A percentile compares a stretch with the other conserved stretches of the same genome.
Evolutionary conservation across 352 stramenopile genomes (phyloP).

Genomic region (Phytopythium cucurbitacearum): DNA sequence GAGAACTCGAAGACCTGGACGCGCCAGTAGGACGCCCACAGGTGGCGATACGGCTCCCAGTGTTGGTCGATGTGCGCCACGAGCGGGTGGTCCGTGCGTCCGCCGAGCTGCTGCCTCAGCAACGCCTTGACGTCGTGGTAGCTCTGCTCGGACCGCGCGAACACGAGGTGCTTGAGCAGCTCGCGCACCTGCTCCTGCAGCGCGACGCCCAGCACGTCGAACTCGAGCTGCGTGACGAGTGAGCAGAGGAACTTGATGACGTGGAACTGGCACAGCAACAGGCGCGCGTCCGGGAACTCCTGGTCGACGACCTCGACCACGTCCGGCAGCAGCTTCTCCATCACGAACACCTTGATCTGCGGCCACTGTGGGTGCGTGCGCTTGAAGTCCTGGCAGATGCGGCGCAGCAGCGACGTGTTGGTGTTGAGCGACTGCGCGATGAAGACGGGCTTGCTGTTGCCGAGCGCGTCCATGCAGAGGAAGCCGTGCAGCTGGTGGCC

Average conservation of each 20-base stretch:
- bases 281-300: constrained; percentile 51
- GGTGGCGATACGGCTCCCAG: constrained; percentile 55
- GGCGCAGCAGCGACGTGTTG: constrained; percentile 40
- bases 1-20: constrained; percentile 60
- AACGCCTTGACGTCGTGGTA: constrained; percentile 50
- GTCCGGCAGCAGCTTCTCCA: constrained; percentile 52
- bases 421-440: constrained; percentile 46
- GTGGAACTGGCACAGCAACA: constrained; percentile 68
- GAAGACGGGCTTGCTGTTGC: constrained; percentile 64
- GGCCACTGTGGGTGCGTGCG: constrained; percentile 61
- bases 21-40: constrained; percentile 63
- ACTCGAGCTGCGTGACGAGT: constrained; percentile 37
- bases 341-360: constrained; percentile 59
- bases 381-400: constrained; percentile 73
- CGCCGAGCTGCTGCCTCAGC: constrained; percentile 33
- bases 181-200: constrained; percentile 41
- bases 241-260: constrained; percentile 61
- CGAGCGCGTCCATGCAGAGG: constrained; percentile 63
- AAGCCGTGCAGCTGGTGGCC: constrained; percentile 51
- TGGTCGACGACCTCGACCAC: constrained; percentile 46
- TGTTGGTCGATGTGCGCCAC: constrained; percentile 43
- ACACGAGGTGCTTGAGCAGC: constrained; percentile 58
- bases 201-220: constrained; percentile 28
- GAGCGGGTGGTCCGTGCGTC: constrained; percentile 31
- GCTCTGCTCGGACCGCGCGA: constrained; percentile 39